Evolutionary conservation across 2,329 filamentous ascomycete genomes (phyloP).

Genomic region (Geosmithia putterillii): DNA sequence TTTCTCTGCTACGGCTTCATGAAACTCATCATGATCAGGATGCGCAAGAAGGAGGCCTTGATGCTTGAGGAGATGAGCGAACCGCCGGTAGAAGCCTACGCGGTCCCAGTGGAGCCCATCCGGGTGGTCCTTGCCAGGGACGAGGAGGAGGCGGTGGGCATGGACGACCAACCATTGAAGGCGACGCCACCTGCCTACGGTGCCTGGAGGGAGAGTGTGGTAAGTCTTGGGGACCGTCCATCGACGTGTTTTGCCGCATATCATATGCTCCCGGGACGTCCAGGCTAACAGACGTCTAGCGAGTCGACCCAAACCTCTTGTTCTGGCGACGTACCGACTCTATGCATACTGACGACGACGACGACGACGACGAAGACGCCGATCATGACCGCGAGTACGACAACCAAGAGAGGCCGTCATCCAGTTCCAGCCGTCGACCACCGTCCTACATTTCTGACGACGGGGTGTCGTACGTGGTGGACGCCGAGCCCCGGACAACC

Average conservation of each 20-base stretch:
- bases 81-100: slow-evolving; percentile 29
- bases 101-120: slow-evolving; percentile 61
- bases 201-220: slow-evolving; percentile 71
- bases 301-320: slow-evolving; percentile 68
- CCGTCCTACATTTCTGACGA: slow-evolving; percentile 70
- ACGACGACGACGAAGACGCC: slow-evolving; percentile 9
- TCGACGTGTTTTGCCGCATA: not conserved
- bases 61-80: not conserved
- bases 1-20: slow-evolving; percentile 74
- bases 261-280: not conserved
- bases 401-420: slow-evolving; percentile 5
- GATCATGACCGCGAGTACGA: slow-evolving; percentile 2
- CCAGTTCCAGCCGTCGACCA: slow-evolving; percentile 35
- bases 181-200: slow-evolving; percentile 73
- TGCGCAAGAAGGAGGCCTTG: not conserved
- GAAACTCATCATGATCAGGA: slow-evolving; percentile 37
- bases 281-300: slow-evolving; percentile 26
- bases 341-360: not conserved
- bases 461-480: slow-evolving; percentile 59
- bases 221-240: slow-evolving; percentile 28
- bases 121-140: slow-evolving; percentile 63
- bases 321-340: slow-evolving; percentile 63
- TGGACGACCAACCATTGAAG: slow-evolving; percentile 42
- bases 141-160: slow-evolving; percentile 48
- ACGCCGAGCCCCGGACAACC: slow-evolving; percentile 50